A percentile compares a stretch with the other conserved stretches of the same genome.
These are phyloP conservation scores for Tetracentron sinense DNA, from an alignment of 164 flowering plant species.

Conservation along the genomic window DNA sequence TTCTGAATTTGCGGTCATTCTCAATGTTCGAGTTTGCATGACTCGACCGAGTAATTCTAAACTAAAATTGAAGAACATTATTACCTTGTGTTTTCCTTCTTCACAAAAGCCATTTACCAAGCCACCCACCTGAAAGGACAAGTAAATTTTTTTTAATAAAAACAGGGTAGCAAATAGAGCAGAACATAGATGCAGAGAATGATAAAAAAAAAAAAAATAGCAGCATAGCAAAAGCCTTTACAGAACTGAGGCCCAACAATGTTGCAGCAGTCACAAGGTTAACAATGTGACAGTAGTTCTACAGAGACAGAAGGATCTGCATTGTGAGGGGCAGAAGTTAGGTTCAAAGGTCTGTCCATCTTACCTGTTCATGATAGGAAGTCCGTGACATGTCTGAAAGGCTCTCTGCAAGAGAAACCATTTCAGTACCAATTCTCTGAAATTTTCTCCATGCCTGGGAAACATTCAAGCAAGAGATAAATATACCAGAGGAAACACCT, in stretches of 20 bases:
- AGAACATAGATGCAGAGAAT: not conserved
- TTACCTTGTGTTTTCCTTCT: constrained; percentile 37
- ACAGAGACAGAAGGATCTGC: not conserved
- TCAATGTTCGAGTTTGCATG: not conserved
- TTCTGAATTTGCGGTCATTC: not conserved
- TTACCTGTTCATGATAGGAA: constrained; percentile 43
- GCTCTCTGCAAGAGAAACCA: constrained; percentile 54
- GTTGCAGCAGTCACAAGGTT: not conserved
- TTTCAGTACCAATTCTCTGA: constrained; percentile 53
- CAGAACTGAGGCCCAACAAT: not conserved
- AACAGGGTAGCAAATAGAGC: not conserved
- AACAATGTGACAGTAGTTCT: not conserved
- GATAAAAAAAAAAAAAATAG: not conserved
- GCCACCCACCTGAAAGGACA: constrained; percentile 29
- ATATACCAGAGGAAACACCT: not conserved
- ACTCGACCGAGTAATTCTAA: not conserved
- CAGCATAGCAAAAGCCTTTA: not conserved
- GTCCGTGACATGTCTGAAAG: constrained; percentile 50
- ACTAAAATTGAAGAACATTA: not conserved
- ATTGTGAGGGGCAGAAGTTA: not conserved
- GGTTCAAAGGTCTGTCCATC: not conserved
- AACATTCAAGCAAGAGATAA: constrained; percentile 11
- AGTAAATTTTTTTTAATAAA: not conserved
- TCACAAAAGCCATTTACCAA: constrained; percentile 14
- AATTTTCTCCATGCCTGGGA: constrained; percentile 64